Percentiles rank a stretch among this genome's conserved stretches.
Conservation (phyloP, 2,329 filamentous ascomycete species). For the Fusarium avenaceum region DNA sequence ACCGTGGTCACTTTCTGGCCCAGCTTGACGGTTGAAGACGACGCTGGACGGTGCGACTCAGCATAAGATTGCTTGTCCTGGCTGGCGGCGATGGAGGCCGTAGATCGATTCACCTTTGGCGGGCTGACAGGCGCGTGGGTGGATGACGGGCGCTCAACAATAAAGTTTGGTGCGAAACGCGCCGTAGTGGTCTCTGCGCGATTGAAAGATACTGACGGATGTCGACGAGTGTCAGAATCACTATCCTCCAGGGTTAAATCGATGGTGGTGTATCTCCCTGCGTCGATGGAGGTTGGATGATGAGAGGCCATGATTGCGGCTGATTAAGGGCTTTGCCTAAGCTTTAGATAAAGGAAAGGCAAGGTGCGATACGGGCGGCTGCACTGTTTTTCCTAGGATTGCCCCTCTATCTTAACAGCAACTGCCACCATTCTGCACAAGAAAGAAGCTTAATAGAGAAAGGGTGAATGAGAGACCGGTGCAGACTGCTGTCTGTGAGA, state of each 20-base stretch:
- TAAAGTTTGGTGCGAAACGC: slow-evolving; percentile 27
- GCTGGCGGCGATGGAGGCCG: slow-evolving; percentile 14
- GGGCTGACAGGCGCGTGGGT: slow-evolving; percentile 49
- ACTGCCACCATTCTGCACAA: slow-evolving; percentile 46
- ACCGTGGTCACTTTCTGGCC: slow-evolving; percentile 26
- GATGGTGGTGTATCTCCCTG: slow-evolving; percentile 23
- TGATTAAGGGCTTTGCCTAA: slow-evolving; percentile 32
- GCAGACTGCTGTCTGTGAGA: slow-evolving; percentile 20
- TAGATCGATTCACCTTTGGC: slow-evolving; percentile 46
- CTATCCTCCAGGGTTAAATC: slow-evolving; percentile 39
- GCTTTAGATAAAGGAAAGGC: slow-evolving; percentile 24
- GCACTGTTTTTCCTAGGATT: slow-evolving; percentile 48
- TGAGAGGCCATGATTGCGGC: slow-evolving; percentile 31
- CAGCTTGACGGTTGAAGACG: slow-evolving; percentile 6
- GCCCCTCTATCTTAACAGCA: slow-evolving; percentile 44
- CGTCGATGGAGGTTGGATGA: slow-evolving; percentile 16
- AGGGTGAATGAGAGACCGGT: not conserved
- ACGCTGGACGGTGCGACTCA: slow-evolving; percentile 15
- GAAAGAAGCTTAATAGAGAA: slow-evolving; percentile 4
- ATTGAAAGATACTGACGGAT: not conserved
- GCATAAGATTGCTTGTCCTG: slow-evolving; percentile 7
- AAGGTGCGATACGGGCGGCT: slow-evolving; percentile 22
- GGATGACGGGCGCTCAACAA: slow-evolving; percentile 23
- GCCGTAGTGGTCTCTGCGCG: slow-evolving; percentile 23
- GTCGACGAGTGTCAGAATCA: slow-evolving; percentile 14